Evolutionary conservation across 495 filamentous ascomycete genomes (phyloP).

Genomic region (Podospora anserina): DNA sequence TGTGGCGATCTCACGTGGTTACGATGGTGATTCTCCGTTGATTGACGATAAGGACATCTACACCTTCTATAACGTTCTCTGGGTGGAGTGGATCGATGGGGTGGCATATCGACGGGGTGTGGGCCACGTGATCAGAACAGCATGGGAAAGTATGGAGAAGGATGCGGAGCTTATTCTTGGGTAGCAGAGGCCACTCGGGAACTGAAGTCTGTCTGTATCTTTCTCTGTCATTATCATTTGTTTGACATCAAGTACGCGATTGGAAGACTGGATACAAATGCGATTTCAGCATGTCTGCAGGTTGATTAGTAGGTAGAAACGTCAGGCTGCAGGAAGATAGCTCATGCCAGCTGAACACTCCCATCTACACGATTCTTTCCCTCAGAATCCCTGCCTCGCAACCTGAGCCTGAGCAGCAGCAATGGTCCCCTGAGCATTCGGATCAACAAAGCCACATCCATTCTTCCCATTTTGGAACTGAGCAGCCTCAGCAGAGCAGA

Average conservation of each 20-base stretch:
- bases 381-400: conserved; percentile 41
- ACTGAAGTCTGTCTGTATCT: too few species aligned
- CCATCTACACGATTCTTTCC: too few species aligned
- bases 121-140: not conserved
- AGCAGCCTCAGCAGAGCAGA: conserved; percentile 45
- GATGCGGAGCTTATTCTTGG: not conserved
- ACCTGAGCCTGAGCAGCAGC: conserved; percentile 44
- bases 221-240: too few species aligned
- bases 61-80: not conserved
- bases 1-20: not conserved
- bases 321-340: not conserved
- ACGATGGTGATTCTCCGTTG: not conserved
- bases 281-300: too few species aligned
- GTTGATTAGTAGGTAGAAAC: too few species aligned
- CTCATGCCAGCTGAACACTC: not conserved
- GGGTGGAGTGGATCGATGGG: not conserved
- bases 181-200: not conserved
- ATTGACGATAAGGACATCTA: not conserved
- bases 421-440: conserved; percentile 40
- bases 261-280: too few species aligned
- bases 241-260: too few species aligned
- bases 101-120: not conserved
- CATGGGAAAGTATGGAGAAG: not conserved
- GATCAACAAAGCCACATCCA: conserved; percentile 45
- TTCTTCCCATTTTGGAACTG: conserved; percentile 42